Evolutionary conservation across 192 early-diverging fungal genomes (phyloP).

Genomic region (Coemansia biformis): DNA sequence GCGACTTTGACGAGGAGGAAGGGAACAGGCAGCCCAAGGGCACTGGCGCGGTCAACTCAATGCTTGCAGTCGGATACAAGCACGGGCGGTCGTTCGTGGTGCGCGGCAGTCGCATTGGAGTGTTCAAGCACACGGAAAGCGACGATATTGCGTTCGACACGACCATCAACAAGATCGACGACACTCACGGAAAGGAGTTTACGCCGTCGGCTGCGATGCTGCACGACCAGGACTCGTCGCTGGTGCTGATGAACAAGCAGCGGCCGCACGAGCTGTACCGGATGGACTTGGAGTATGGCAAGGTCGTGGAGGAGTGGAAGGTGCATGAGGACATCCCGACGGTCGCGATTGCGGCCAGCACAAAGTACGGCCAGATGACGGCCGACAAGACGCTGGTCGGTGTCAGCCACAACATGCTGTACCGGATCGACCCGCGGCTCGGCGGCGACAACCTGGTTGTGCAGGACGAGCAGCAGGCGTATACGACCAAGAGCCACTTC

Average conservation of each 20-base stretch:
- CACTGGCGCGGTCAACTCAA: conserved; percentile 58
- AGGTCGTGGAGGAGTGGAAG: conserved; percentile 92
- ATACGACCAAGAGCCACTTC: conserved; percentile 67
- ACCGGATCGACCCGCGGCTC: conserved; percentile 83
- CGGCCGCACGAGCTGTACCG: conserved; percentile 70
- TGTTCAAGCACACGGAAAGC: conserved; percentile 72
- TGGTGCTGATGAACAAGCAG: conserved; percentile 70
- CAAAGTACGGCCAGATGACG: conserved; percentile 77
- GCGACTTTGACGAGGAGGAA: conserved; percentile 3
- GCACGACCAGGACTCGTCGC: conserved; percentile 75
- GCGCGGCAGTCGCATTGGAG: conserved; percentile 83
- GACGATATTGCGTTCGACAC: conserved; percentile 72
- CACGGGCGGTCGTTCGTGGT: conserved; percentile 86
- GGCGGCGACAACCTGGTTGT: conserved; percentile 64
- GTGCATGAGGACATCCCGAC: conserved; percentile 70
- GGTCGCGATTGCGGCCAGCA: conserved; percentile 62
- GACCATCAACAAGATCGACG: conserved; percentile 70
- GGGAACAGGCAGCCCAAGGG: not conserved
- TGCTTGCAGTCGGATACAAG: conserved; percentile 79
- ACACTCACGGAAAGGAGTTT: conserved; percentile 57
- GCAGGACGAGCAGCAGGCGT: conserved; percentile 62
- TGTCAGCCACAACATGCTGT: conserved; percentile 75
- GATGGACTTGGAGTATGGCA: conserved; percentile 88
- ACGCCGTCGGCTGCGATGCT: conserved; percentile 76
- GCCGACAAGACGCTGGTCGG: conserved; percentile 72